phyloP scores from a whole-genome alignment of 371 early-diverging fungal species.

The Circinella minor region DNA sequence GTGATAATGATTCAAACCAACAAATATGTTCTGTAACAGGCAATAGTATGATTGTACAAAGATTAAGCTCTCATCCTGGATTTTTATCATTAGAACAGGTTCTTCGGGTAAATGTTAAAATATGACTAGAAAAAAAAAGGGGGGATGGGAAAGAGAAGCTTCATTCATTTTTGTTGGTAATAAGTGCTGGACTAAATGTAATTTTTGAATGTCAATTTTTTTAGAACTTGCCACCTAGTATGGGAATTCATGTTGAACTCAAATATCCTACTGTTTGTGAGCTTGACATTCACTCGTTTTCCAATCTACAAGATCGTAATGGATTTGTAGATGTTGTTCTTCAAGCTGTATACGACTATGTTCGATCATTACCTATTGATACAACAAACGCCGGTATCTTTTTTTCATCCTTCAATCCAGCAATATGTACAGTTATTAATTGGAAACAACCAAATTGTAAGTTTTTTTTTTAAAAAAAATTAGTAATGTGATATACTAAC shows the following conservation, averaged over 20 bases:
- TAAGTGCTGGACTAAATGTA: neutral
- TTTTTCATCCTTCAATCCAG: conserved; percentile 89
- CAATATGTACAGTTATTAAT: conserved; percentile 89
- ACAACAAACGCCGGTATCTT: conserved; percentile 51
- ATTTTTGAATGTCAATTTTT: neutral
- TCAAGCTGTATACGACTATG: conserved; percentile 77
- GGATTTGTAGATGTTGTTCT: conserved; percentile 84
- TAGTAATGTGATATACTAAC: too few species aligned
- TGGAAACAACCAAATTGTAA: conserved; percentile 98
- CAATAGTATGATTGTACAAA: conserved; percentile 41
- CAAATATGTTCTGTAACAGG: conserved; percentile 40
- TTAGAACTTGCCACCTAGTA: conserved; percentile 69
- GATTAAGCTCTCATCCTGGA: conserved; percentile 25
- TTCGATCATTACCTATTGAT: conserved; percentile 42
- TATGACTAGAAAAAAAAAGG: neutral
- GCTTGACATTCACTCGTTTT: conserved; percentile 51
- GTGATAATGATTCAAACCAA: conserved; percentile 33
- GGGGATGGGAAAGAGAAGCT: neutral
- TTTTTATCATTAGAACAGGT: conserved; percentile 80
- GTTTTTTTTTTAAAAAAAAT: conserved; percentile 22
- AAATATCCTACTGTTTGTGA: conserved; percentile 80
- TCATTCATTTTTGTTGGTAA: neutral
- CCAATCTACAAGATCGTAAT: conserved; percentile 73
- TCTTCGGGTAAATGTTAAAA: conserved; percentile 58
- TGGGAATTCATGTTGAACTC: conserved; percentile 86